Evolutionary conservation across 306 rosid genomes (phyloP), one percentile per base, ranked within the genome.

Genomic region (Quercus robur): DNA sequence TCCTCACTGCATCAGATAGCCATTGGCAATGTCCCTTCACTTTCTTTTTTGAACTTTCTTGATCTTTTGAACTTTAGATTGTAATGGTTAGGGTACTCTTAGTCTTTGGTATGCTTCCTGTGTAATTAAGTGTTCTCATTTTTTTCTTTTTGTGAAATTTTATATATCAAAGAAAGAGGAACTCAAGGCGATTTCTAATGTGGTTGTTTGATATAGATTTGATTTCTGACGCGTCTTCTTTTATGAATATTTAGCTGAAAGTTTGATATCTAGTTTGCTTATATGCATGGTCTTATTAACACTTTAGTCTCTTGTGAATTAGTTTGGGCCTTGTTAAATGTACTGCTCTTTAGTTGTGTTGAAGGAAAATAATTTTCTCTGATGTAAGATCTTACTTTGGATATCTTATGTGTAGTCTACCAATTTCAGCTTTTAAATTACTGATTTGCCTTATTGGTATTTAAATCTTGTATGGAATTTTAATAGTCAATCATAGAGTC

Each of bases 311-410:
- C 5, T 46, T 2, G 11, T 15, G 15, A 23, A 11, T 19, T 19
- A 30, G 61, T 18, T 13, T 52, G 52, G 51, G 38, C 17, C n/a
- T 56, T 59, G 66, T 10, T 31, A 26, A 55, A 46, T 59, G 75
- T 23, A 28, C 73, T 75, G 9, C 54, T 30, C 28, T 73, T 64
- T 57, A 44, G 55, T 57, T 64, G 77, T 49, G 57, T 83, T 66
- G 67, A 49, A 72, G 73, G 75, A 54, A 5, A 64, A 56, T 56
- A 20, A 49, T 62, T 83, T 11, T 38, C 31, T 75, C 77, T 54
- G 14, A 66, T n/a, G 67, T 38, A 58, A 78, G 71, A 31, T 33
- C 63, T 77, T 70, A 19, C 70, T 56, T 69, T 62, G 46, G 75
- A 70, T 14, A 69, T 52, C 41, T 61, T 64, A 31, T 70, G 61